phyloP scores from a whole-genome alignment of 164 flowering plant species.

The Sextonia rubra region DNA sequence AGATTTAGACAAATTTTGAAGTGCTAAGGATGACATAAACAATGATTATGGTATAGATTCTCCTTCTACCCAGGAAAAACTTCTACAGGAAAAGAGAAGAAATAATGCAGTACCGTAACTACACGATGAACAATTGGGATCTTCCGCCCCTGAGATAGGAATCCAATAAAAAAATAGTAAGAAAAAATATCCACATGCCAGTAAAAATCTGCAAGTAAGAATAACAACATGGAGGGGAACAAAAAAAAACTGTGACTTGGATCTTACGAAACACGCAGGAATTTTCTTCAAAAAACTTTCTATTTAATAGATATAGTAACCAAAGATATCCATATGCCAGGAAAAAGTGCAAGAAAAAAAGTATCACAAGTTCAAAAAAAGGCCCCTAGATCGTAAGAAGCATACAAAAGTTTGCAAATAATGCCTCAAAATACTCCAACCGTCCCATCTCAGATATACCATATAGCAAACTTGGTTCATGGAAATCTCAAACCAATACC shows the following conservation, averaged over 20 bases:
- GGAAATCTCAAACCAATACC: background rate
- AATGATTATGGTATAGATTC: background rate
- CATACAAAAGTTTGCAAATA: background rate
- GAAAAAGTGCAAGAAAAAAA: too few species aligned
- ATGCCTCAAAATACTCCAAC: background rate
- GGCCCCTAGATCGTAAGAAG: too few species aligned
- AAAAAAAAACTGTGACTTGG: background rate
- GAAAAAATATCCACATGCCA: background rate
- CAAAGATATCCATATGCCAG: too few species aligned
- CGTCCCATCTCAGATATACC: background rate
- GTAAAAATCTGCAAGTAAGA: background rate
- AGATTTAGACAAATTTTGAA: background rate
- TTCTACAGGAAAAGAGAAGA: background rate
- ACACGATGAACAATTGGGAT: constrained; percentile 76
- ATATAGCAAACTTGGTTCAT: background rate
- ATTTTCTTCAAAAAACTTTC: too few species aligned
- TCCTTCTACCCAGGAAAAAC: background rate
- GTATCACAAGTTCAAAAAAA: too few species aligned
- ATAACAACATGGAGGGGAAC: background rate
- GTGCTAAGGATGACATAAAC: background rate
- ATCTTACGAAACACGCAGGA: too few species aligned
- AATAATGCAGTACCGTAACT: constrained; percentile 33
- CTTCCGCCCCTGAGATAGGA: constrained; percentile 35
- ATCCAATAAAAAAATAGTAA: constrained; percentile 1
- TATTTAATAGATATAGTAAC: too few species aligned